Percentiles rank a stretch among this genome's conserved stretches.
Evolutionary conservation across 2,329 filamentous ascomycete species (phyloP).

Genomic region (Aspergillus udagawae): DNA sequence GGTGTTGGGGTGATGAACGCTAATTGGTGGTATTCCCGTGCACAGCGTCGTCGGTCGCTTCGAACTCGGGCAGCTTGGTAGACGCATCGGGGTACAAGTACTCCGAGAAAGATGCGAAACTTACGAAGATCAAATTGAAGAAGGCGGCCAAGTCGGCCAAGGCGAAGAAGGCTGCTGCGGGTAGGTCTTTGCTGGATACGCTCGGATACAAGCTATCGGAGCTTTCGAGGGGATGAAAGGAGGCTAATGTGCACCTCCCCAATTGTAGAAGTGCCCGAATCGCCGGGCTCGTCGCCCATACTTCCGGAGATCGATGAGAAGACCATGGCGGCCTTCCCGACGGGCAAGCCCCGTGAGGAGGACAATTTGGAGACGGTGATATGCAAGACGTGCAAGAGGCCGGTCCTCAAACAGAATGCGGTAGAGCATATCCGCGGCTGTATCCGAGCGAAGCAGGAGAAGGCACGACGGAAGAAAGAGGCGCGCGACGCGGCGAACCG

Average conservation of each 20-base stretch:
- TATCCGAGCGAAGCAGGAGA: slow-evolving; percentile 77
- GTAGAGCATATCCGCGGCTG: slow-evolving; percentile 80
- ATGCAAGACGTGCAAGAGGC: slow-evolving; percentile 94
- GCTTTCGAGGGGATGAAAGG: not conserved
- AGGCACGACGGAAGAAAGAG: slow-evolving; percentile 72
- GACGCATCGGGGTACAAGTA: slow-evolving; percentile 46
- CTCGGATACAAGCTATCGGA: not conserved
- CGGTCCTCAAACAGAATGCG: slow-evolving; percentile 69
- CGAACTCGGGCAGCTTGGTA: slow-evolving; percentile 35
- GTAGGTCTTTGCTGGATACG: not conserved
- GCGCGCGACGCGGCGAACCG: slow-evolving; percentile 66
- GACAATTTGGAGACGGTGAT: slow-evolving; percentile 74
- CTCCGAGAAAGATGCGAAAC: slow-evolving; percentile 42
- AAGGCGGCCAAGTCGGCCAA: slow-evolving; percentile 32
- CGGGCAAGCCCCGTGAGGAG: slow-evolving; percentile 76
- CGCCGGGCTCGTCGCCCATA: slow-evolving; percentile 38
- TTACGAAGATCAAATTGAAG: slow-evolving; percentile 43
- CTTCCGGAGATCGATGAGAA: slow-evolving; percentile 65
- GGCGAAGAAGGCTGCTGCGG: slow-evolving; percentile 6
- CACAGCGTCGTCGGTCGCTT: slow-evolving; percentile 24
- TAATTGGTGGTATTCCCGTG: not conserved
- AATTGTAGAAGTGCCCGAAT: slow-evolving; percentile 20
- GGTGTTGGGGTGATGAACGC: not conserved
- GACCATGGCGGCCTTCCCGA: slow-evolving; percentile 73
- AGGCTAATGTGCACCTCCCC: not conserved